Evolutionary conservation across 2,329 filamentous ascomycete genomes (phyloP), one percentile per base, ranked within the genome.

Genomic region (Diaporthe ampelina): DNA sequence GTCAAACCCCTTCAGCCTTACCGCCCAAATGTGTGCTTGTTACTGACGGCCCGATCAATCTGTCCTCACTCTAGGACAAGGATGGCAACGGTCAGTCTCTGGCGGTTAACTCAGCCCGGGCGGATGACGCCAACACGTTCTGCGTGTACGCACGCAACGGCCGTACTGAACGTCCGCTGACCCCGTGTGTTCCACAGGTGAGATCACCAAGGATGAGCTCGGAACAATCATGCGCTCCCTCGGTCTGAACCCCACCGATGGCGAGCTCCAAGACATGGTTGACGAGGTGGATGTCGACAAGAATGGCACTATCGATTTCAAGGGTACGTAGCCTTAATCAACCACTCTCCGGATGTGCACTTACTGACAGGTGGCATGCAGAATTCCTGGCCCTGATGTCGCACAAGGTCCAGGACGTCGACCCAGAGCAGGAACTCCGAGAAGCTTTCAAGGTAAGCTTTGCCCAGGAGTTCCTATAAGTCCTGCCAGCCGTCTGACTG

Each of bases 201-300:
- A 91, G 81, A 92, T 92, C 85, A 91, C 90, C 75, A 90, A 89
- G 80, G 88, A 88, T 78, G 90, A 92, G 82, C 86, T 92, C 71
- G 90, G 90, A 80, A 88, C 88, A 70, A 89, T 92, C 78, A 92
- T 92, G 90, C 86, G 87, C 80, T 90, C 88, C 73, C 88, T 92
- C 52, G 90, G 90, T 79, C 88, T 91, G 79, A 91, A 91, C 82
- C 89, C 90, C 75, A 68, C 63, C 45, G 63, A 68, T 40, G 89
- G 88, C 82, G 90, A 92, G 83, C 85, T 92, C 71, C 87, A 91
- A 81, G 90, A 92, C 81, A 91, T 92, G 85, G 90, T 92, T 84
- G 91, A 91, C 83, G 91, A 92, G 82, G 90, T 91, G 76, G 91
- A 92, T 78, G 85, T 87, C 77, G 90, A 92, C 84, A 90, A 90